phyloP scores from a whole-genome alignment of 2,329 filamentous ascomycete genomes.

The Xylaria sp. region DNA sequence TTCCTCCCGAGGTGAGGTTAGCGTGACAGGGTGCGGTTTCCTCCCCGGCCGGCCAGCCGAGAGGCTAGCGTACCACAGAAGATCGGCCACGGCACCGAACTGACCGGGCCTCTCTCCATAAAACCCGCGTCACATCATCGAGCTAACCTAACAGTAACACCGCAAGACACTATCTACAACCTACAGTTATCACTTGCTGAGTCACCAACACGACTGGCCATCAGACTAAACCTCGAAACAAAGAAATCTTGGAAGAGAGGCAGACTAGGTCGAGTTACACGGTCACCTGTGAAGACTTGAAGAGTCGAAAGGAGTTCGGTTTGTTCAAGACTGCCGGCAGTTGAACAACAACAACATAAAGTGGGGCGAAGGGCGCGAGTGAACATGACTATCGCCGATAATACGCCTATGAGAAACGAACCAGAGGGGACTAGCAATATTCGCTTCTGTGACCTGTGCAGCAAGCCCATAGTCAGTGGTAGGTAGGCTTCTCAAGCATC shows the following conservation, averaged over 20 bases:
- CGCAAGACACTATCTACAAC: neutral
- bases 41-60: constrained; percentile 24
- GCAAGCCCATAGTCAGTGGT: constrained; percentile 45
- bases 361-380: neutral
- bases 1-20: constrained; percentile 18
- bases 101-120: constrained; percentile 23
- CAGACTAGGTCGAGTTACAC: neutral
- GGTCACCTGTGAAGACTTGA: neutral
- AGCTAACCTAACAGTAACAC: neutral
- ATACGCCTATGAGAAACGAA: constrained; percentile 17
- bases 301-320: neutral
- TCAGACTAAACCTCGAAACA: constrained; percentile 2
- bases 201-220: neutral
- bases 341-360: neutral
- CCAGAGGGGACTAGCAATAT: constrained; percentile 26
- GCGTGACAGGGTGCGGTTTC: constrained; percentile 17
- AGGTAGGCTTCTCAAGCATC: constrained; percentile 28
- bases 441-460: constrained; percentile 43
- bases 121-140: constrained; percentile 14
- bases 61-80: neutral
- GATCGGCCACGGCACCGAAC: constrained; percentile 24
- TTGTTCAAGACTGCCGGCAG: neutral
- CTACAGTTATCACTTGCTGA: neutral
- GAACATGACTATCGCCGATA: constrained; percentile 20
- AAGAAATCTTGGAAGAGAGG: neutral